These are phyloP conservation scores for Collybia sp. DNA, from an alignment of 768 basidiomycete genomes.

Conservation along the genomic window DNA sequence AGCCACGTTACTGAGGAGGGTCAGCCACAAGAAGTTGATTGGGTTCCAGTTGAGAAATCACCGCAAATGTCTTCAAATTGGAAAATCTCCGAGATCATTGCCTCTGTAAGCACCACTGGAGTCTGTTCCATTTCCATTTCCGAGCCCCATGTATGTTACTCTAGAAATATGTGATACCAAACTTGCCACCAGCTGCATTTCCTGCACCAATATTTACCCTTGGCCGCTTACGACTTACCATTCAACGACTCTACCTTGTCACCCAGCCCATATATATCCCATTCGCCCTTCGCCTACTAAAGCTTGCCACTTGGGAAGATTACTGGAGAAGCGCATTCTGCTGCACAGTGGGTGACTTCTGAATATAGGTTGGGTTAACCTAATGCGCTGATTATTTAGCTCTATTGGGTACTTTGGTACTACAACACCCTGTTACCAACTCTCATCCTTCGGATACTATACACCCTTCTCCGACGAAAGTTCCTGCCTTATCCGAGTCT, in stretches of 20 bases:
- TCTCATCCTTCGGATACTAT: conserved; percentile 41
- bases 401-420: conserved; percentile 65
- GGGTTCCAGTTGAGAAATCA: too few species aligned
- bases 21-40: too few species aligned
- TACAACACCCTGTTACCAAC: conserved; percentile 50
- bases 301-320: conserved; percentile 55
- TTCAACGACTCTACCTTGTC: conserved; percentile 52
- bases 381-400: conserved; percentile 24
- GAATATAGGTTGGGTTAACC: background rate
- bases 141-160: background rate
- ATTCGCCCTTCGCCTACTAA: conserved; percentile 30
- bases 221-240: conserved; percentile 44
- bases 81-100: conserved; percentile 15
- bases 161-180: conserved; percentile 38
- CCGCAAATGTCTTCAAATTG: too few species aligned
- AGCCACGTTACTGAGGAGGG: too few species aligned
- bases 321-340: conserved; percentile 37
- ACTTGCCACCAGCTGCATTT: conserved; percentile 37
- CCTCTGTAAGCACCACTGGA: conserved; percentile 15
- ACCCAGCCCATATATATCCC: conserved; percentile 44
- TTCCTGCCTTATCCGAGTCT: conserved; percentile 52
- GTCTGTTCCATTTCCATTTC: too few species aligned
- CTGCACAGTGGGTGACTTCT: conserved; percentile 41
- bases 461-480: conserved; percentile 41
- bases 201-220: conserved; percentile 47